phyloP scores from a whole-genome alignment of 805 yeast genomes.

The Ogataea thermomethanolica region DNA sequence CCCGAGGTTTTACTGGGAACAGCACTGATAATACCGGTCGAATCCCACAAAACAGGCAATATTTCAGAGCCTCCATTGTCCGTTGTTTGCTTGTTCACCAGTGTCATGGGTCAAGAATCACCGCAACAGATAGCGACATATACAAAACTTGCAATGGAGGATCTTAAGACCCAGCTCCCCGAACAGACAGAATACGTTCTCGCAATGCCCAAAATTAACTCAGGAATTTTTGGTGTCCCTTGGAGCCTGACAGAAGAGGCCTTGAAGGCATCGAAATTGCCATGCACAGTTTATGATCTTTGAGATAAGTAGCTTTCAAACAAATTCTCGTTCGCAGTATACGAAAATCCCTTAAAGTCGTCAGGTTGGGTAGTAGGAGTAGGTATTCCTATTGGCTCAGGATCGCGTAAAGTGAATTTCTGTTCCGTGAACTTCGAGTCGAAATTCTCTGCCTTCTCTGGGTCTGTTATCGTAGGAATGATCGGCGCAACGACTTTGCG shows the following conservation, averaged over 20 bases:
- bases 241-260: constrained; percentile 66
- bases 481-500: constrained; percentile 65
- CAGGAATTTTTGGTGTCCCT: constrained; percentile 78
- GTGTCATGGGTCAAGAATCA: constrained; percentile 49
- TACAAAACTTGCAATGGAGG: constrained; percentile 49
- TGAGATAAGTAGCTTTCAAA: constrained; percentile 31
- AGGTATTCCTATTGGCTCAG: constrained; percentile 8
- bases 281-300: constrained; percentile 48
- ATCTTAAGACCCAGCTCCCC: constrained; percentile 40
- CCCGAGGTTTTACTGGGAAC: constrained; percentile 50
- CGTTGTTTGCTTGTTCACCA: constrained; percentile 74
- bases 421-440: constrained; percentile 69
- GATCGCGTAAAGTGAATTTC: constrained; percentile 29
- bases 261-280: constrained; percentile 34
- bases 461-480: constrained; percentile 70
- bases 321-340: constrained; percentile 38
- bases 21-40: constrained; percentile 41
- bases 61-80: constrained; percentile 25
- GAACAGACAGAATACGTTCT: constrained; percentile 22
- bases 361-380: constrained; percentile 6
- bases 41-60: constrained; percentile 32
- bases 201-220: constrained; percentile 73
- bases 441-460: constrained; percentile 74
- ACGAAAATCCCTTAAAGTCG: constrained; percentile 43
- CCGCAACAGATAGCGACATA: constrained; percentile 45